phyloP scores from a whole-genome alignment of 768 basidiomycete species.

The Trichaptum fuscoviolaceum region DNA sequence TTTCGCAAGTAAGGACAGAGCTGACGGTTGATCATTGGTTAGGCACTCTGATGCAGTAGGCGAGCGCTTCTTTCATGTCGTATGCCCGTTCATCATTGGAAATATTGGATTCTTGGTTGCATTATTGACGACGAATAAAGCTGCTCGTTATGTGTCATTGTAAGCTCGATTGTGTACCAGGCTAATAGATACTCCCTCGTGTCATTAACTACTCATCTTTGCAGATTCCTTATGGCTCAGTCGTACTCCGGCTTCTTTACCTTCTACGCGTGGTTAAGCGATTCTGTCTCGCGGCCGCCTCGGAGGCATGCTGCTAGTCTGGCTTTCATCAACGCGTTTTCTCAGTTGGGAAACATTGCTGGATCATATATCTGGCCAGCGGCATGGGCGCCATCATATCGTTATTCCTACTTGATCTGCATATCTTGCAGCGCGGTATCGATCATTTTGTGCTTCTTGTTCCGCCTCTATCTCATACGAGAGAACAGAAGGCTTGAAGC shows the following conservation, averaged over 20 bases:
- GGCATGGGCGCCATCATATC: conserved; percentile 23
- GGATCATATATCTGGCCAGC: conserved; percentile 25
- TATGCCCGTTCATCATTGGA: conserved; percentile 26
- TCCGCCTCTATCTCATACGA: conserved; percentile 15
- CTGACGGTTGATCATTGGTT: conserved; percentile 6
- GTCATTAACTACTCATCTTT: not conserved
- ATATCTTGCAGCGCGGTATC: conserved; percentile 30
- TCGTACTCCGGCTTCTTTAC: conserved; percentile 26
- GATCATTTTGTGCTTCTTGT: conserved; percentile 22
- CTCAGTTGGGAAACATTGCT: conserved; percentile 40
- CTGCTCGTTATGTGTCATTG: conserved; percentile 25
- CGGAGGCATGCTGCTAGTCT: conserved; percentile 35
- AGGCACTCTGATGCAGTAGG: conserved; percentile 38
- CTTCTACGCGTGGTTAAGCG: conserved; percentile 29
- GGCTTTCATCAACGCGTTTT: conserved; percentile 33
- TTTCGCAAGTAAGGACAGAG: not conserved
- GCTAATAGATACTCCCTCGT: not conserved
- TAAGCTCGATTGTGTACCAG: conserved; percentile 18
- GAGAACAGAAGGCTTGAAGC: conserved; percentile 13
- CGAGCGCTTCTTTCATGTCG: conserved; percentile 36
- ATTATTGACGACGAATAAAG: conserved; percentile 22
- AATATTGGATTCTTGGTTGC: conserved; percentile 31
- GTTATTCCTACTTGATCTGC: conserved; percentile 31
- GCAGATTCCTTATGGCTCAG: conserved; percentile 22
- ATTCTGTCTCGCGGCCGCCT: conserved; percentile 37